These are phyloP conservation scores for Trichoderma endophyticum DNA, from an alignment of 2,329 filamentous ascomycete species.

Conservation along the genomic window DNA sequence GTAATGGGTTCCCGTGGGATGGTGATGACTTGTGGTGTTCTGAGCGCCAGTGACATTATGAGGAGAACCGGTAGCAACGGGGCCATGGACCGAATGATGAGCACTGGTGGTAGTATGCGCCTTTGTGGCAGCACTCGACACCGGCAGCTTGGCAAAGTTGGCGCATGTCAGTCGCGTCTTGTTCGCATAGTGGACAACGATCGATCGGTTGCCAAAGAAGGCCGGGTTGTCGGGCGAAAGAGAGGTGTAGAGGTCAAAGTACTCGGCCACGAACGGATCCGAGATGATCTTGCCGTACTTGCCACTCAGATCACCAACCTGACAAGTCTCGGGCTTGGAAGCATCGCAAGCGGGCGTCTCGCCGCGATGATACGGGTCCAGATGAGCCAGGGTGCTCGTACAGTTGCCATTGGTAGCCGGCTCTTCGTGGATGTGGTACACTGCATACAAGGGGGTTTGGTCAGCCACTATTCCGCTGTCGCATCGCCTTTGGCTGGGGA, in stretches of 20 bases:
- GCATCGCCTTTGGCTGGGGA: neutral
- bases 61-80: neutral
- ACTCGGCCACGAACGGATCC: slow-evolving; percentile 48
- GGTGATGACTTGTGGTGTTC: neutral
- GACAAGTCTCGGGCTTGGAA: slow-evolving; percentile 58
- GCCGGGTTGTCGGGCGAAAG: slow-evolving; percentile 47
- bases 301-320: slow-evolving; percentile 73
- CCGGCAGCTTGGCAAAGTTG: slow-evolving; percentile 47
- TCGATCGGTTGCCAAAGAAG: slow-evolving; percentile 63
- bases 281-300: slow-evolving; percentile 63
- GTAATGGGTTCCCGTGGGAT: neutral
- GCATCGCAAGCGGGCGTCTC: slow-evolving; percentile 60
- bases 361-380: slow-evolving; percentile 67
- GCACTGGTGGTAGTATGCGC: neutral
- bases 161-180: slow-evolving; percentile 63
- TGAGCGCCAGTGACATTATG: neutral
- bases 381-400: slow-evolving; percentile 62
- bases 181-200: slow-evolving; percentile 63
- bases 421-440: slow-evolving; percentile 68
- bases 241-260: slow-evolving; percentile 57
- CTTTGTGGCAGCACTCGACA: neutral
- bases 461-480: neutral
- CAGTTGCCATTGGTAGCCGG: slow-evolving; percentile 68
- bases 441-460: slow-evolving; percentile 36
- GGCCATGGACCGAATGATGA: neutral